Percentiles rank a stretch among this genome's conserved stretches.
Evolutionary conservation across 169 alveolate genomes (phyloP).

Genomic region (Theileria orientalis): DNA sequence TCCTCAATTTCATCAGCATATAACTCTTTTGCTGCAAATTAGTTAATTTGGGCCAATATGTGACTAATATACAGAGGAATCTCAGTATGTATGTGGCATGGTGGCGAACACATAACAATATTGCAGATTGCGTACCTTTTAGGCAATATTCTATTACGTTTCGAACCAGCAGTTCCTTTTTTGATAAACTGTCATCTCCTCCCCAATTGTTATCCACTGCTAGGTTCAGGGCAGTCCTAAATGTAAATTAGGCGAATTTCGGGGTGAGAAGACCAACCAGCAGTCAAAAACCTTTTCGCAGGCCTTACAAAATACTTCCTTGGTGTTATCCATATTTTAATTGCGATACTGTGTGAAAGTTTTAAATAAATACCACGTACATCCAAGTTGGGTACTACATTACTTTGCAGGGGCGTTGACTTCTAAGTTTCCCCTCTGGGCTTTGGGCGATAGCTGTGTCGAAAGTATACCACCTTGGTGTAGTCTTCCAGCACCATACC

Average conservation of each 20-base stretch:
- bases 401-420: background rate
- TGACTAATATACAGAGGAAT: background rate
- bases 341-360: background rate
- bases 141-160: conserved; percentile 51
- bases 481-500: conserved; percentile 63
- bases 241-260: background rate
- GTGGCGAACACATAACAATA: conserved; percentile 4
- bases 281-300: conserved; percentile 47
- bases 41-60: background rate
- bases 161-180: conserved; percentile 20
- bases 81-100: background rate
- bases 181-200: conserved; percentile 26
- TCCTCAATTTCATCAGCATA: conserved; percentile 61
- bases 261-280: conserved; percentile 34
- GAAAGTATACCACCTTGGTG: conserved; percentile 16
- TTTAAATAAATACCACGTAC: background rate
- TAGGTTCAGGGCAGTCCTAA: conserved; percentile 67
- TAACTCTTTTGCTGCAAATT: conserved; percentile 24
- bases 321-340: conserved; percentile 15
- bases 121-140: conserved; percentile 13
- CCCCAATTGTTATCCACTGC: conserved; percentile 69
- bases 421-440: background rate
- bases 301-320: conserved; percentile 30
- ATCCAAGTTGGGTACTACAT: background rate
- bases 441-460: background rate